A percentile compares a stretch with the other conserved stretches of the same genome.
Evolutionary conservation across 352 stramenopile species (phyloP).

Genomic region (Pythium oligandrum): DNA sequence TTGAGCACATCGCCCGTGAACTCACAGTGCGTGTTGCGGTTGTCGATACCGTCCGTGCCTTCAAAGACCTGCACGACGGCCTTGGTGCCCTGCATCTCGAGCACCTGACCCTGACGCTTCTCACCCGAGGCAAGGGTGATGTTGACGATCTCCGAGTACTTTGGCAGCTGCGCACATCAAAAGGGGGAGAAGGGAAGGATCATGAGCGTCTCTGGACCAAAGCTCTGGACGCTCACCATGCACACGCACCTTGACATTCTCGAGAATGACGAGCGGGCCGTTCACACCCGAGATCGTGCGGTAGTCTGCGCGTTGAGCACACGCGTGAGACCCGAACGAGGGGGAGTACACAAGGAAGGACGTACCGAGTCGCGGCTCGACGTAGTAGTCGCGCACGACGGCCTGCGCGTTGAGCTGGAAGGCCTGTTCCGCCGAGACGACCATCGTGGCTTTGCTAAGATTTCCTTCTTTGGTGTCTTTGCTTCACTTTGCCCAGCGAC

Average conservation of each 20-base stretch:
- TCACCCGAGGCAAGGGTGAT: conserved; percentile 96
- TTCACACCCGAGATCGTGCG: conserved; percentile 98
- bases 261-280: conserved; percentile 97
- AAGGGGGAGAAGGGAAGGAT: not conserved
- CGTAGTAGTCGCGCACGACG: conserved; percentile 84
- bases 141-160: conserved; percentile 99
- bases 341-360: not conserved
- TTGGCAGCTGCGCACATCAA: conserved; percentile 70
- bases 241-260: conserved; percentile 96
- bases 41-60: conserved; percentile 98
- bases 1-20: conserved; percentile 99
- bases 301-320: conserved; percentile 64
- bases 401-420: conserved; percentile 75
- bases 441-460: conserved; percentile 25
- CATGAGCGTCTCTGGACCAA: too few species aligned
- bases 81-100: conserved; percentile 97
- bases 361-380: conserved; percentile 78
- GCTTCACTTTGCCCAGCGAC: not conserved
- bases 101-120: conserved; percentile 89
- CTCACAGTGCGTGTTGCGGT: conserved; percentile 97
- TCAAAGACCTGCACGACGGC: conserved; percentile 98
- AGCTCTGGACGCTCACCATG: not conserved
- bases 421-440: conserved; percentile 51
- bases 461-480: conserved; percentile 6
- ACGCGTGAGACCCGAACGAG: not conserved